phyloP scores from a whole-genome alignment of 2,329 filamentous ascomycete genomes.

The Neofusicoccum parvum region DNA sequence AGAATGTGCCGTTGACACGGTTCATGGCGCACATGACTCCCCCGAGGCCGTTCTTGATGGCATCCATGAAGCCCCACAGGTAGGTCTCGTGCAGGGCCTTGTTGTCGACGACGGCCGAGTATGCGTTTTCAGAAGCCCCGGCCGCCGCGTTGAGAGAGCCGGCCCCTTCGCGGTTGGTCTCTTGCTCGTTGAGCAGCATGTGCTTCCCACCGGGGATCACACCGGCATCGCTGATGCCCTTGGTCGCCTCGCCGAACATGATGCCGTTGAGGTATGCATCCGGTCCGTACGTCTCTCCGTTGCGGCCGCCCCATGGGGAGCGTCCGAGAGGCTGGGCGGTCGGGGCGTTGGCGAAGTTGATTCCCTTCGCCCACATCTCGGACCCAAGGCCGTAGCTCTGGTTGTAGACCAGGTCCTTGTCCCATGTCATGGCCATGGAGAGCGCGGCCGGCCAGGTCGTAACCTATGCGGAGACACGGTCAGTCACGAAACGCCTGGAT shows the following conservation, averaged over 20 bases:
- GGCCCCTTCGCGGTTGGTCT: constrained; percentile 37
- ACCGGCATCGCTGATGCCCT: constrained; percentile 41
- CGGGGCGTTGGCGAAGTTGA: background rate
- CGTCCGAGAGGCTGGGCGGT: background rate
- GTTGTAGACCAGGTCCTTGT: background rate
- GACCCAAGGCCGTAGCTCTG: background rate
- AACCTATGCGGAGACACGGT: background rate
- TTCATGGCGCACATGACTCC: constrained; percentile 77
- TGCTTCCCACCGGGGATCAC: constrained; percentile 72
- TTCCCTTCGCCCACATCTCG: background rate
- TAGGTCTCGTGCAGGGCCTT: constrained; percentile 73
- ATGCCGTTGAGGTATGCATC: constrained; percentile 10
- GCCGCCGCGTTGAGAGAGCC: background rate
- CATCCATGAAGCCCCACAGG: constrained; percentile 77
- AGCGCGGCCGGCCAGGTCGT: background rate
- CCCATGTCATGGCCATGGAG: constrained; percentile 11
- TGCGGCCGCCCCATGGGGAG: constrained; percentile 4
- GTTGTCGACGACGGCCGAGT: constrained; percentile 74
- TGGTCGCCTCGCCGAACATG: background rate
- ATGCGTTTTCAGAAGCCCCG: constrained; percentile 39
- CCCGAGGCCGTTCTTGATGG: constrained; percentile 70
- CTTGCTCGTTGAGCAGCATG: constrained; percentile 60
- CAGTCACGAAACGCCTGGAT: background rate
- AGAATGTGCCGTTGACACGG: constrained; percentile 46
- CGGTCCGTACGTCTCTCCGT: background rate